Base-by-base conservation (phyloP, 768 basidiomycete species). In the Neoboletus brunneissimus region DNA sequence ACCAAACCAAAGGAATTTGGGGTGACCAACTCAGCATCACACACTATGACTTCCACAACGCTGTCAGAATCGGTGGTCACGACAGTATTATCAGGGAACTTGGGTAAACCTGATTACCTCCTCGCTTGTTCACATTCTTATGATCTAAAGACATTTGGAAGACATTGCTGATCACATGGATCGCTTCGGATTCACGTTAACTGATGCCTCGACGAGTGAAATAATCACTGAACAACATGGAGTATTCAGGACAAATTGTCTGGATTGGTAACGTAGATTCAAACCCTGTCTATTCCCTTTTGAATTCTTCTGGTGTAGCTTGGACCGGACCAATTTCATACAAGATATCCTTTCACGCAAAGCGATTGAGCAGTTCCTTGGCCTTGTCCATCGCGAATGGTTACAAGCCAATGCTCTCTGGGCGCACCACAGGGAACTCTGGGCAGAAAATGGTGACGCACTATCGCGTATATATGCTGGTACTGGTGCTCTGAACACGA, bases 361-460 rank as follows among this genome's bases (percentile, higher is more conserved):
- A 41, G 84, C 87, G 0, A 77, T 98, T 16, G 88, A 94, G 65
- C 83, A 90, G 58, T 98, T 92, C 67, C 81, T 98, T 35, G 69
- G 79, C 41, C 86, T 93, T 38, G 84, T 90, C 48, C 86, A 86
- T 40, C 83, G 86, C 2, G 88, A 88, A 67, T 94, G 91, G 89
- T 66, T 84, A 29, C 79, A 81, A 51, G 84, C 84, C 11, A 77
- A 76, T 55, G 73, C 81, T 9, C 76, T 98, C 11, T 98, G 94
- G 92, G 78, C 83, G 0, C 78, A 90, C 45, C 96, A 98, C 72
- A 85, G 95, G 22, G 91, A 95, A 68, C 76, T 98, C 5, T 99
- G 95, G 95, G 97, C 97, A 1, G 96, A 95, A 76, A 96, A 94
- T 65, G 94, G 94, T 13, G 94, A 97, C 68, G 90, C 91, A 0